phyloP scores from a whole-genome alignment of 2,329 filamentous ascomycete genomes.

The Elsinoe perseae region DNA sequence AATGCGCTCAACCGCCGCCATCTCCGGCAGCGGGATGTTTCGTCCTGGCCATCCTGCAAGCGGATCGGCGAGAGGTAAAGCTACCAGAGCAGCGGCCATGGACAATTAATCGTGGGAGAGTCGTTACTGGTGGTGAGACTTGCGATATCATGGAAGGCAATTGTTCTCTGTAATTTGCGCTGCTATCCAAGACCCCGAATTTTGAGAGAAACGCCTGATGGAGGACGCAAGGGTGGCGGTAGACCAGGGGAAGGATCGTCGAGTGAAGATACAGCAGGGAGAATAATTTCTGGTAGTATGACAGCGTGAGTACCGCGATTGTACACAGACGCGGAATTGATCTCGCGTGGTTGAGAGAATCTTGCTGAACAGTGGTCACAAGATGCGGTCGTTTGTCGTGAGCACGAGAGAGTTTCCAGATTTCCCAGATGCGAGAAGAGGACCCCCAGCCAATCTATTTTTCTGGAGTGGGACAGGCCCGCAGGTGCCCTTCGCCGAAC shows the following conservation, averaged over 20 bases:
- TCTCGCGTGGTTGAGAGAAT: background rate
- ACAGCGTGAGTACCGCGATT: background rate
- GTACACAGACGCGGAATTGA: background rate
- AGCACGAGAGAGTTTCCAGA: background rate
- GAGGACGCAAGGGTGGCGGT: background rate
- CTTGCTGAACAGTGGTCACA: conserved; percentile 1
- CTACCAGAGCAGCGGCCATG: conserved; percentile 13
- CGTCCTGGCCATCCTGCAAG: conserved; percentile 13
- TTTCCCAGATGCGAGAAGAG: background rate
- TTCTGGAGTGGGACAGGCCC: conserved; percentile 2
- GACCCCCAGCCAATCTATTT: conserved; percentile 9
- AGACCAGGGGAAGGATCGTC: background rate
- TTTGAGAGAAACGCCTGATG: conserved; percentile 4
- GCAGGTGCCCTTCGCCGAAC: background rate
- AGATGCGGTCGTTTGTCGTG: conserved; percentile 6
- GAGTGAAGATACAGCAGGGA: background rate
- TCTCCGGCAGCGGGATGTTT: conserved; percentile 4
- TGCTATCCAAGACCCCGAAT: background rate
- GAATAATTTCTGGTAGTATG: background rate
- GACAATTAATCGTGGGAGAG: conserved; percentile 1
- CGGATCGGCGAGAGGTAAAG: background rate
- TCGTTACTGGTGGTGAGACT: background rate
- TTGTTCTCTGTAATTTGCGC: conserved; percentile 1
- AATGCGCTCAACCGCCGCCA: conserved; percentile 5
- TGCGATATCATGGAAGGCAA: conserved; percentile 15